phyloP scores from a whole-genome alignment of 1,284 basidiomycete species.

The Pseudozyma tsukubaensis region DNA sequence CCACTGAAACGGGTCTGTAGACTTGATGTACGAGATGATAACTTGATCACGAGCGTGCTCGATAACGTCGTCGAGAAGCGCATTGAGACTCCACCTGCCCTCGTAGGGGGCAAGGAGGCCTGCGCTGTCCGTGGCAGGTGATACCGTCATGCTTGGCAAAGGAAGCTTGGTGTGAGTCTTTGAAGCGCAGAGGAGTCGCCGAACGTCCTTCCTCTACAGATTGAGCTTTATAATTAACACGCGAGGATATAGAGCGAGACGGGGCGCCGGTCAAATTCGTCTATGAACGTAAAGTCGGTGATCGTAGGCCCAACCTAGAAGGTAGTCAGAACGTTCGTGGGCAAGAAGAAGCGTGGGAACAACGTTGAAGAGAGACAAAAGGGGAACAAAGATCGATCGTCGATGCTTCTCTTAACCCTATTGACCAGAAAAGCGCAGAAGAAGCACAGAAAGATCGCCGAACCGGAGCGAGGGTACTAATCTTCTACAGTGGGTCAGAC shows the following conservation, averaged over 20 bases:
- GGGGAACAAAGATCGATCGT: background rate
- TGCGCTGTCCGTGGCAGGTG: conserved; percentile 17
- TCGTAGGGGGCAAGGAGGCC: conserved; percentile 31
- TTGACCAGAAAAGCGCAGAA: background rate
- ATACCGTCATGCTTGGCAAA: conserved; percentile 14
- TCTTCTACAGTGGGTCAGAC: no score
- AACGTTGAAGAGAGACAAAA: background rate
- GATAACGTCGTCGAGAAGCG: conserved; percentile 33
- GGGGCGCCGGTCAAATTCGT: no score
- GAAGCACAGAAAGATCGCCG: no score
- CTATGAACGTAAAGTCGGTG: no score
- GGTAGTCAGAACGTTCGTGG: background rate
- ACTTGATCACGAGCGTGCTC: background rate
- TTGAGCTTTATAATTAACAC: background rate
- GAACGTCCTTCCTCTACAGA: no score
- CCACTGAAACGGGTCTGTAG: conserved; percentile 38
- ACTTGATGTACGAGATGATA: conserved; percentile 33
- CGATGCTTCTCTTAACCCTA: no score
- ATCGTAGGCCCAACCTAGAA: background rate
- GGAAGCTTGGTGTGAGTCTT: background rate
- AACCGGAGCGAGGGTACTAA: no score
- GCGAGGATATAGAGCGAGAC: no score
- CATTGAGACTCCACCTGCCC: conserved; percentile 27
- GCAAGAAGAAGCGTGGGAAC: background rate
- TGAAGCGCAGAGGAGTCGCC: background rate